Evolutionary conservation across 164 flowering plant genomes (phyloP), one percentile per base, ranked within the genome.

Genomic region (Malania oleifera): DNA sequence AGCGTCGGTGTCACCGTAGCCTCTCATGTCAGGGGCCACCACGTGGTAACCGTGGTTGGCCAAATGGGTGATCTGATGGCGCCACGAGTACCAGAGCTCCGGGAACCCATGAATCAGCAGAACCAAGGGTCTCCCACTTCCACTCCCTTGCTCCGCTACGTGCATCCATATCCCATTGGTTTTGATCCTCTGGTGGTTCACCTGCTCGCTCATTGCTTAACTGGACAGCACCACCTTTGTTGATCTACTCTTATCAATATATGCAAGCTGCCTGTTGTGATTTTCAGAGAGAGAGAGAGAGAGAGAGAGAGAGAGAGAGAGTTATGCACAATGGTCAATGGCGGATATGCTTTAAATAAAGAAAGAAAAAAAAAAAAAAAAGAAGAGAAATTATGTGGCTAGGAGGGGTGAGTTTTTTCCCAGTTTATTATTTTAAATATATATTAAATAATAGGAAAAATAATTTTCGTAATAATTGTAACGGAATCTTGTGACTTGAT

Each of bases 81-180:
- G 78, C 83, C 86, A 82, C 15, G 77, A 57, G 62, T 61, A 79
- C 82, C 84, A 77, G 11, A 67, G 19, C 26, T 82, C 74, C 9
- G 82, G 84, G 70, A 77, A 80, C 43, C 84, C 86, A 59, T 77
- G 84, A 18, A 82, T 71, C 22, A 77, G 70, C 0, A 82, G 61
- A 15, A 79, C 75, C 1, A 76, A 54, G 5, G 82, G 77, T 5
- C n/a, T n/a, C n/a, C n/a, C n/a, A n/a, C n/a, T n/a, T n/a, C 82
- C 87, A 3, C 53, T 53, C 35, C 84, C 81, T 62, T 72, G 50
- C 66, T 78, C 80, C 18, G 77, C 87, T 40, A 77, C 25, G 69
- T 82, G 75, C 61, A 82, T 63, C 72, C 67, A 70, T 64, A 78
- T 77, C 18, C 80, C 83, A 39, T 82, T 77, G 1, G 56, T 62